These are phyloP conservation scores for Leucocoprinus leucothites DNA, from an alignment of 768 basidiomycete genomes.

Conservation along the genomic window DNA sequence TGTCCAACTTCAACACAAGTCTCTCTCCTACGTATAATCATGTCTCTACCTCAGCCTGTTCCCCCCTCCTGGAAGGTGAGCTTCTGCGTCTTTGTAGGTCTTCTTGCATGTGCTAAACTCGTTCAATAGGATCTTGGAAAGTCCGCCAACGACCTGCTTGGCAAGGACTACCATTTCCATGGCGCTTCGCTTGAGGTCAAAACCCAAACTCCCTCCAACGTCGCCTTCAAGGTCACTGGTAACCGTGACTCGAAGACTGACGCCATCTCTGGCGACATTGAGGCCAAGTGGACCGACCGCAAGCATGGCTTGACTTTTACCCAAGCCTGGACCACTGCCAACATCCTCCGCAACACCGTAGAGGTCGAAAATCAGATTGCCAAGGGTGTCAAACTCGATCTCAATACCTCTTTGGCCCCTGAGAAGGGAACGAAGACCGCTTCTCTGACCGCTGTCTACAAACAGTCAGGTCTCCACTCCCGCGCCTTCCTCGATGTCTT, in stretches of 20 bases:
- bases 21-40: constrained; percentile 34
- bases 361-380: constrained; percentile 98
- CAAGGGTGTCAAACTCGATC: constrained; percentile 95
- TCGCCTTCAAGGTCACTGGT: constrained; percentile 92
- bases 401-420: constrained; percentile 78
- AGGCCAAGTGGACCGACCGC: constrained; percentile 91
- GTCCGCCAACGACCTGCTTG: constrained; percentile 92
- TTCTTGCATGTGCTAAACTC: constrained; percentile 3
- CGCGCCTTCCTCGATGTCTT: constrained; percentile 89
- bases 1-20: constrained; percentile 15
- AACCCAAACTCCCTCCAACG: constrained; percentile 84
- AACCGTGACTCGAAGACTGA: constrained; percentile 69
- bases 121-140: constrained; percentile 87
- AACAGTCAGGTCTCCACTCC: constrained; percentile 94
- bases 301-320: constrained; percentile 94
- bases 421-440: constrained; percentile 87
- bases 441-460: constrained; percentile 82
- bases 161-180: constrained; percentile 87
- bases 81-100: neutral
- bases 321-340: constrained; percentile 93
- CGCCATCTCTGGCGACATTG: constrained; percentile 84
- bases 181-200: constrained; percentile 78
- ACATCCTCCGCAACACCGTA: constrained; percentile 85
- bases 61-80: constrained; percentile 96
- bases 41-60: constrained; percentile 94